phyloP scores from a whole-genome alignment of 2,329 filamentous ascomycete genomes.

The Talaromyces sp. region DNA sequence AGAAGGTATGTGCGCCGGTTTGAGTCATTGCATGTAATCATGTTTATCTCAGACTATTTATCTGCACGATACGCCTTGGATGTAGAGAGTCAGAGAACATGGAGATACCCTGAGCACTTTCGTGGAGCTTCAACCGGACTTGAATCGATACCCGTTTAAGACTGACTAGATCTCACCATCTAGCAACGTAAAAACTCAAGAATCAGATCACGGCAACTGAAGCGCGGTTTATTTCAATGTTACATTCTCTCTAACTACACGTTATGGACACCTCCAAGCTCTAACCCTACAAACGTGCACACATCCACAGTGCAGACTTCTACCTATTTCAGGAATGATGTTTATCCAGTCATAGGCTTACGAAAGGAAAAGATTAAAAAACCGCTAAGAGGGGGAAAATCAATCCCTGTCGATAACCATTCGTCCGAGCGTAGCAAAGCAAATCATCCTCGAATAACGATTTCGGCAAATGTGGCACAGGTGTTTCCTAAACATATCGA shows the following conservation, averaged over 20 bases:
- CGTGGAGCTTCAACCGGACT: neutral
- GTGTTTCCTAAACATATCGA: slow-evolving; percentile 1
- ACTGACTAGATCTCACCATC: neutral
- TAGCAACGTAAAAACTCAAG: neutral
- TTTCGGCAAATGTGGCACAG: slow-evolving; percentile 1
- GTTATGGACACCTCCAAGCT: neutral
- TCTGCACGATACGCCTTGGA: neutral
- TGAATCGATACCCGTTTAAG: neutral
- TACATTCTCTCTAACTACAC: neutral
- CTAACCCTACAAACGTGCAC: neutral
- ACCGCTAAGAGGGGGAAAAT: neutral
- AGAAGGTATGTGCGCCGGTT: neutral
- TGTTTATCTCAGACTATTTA: neutral
- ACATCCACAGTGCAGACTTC: neutral
- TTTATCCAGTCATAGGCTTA: neutral
- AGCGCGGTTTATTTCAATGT: neutral
- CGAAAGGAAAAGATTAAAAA: neutral
- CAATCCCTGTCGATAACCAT: neutral
- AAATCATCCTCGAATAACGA: neutral
- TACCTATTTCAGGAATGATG: neutral
- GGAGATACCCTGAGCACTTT: neutral
- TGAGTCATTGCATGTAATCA: neutral
- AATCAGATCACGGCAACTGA: neutral
- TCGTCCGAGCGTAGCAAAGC: neutral
- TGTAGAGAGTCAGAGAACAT: neutral